A percentile compares a stretch with the other conserved stretches of the same genome.
Evolutionary conservation across 2,329 filamentous ascomycete genomes (phyloP).

Genomic region (Pseudogymnoascus sp.): DNA sequence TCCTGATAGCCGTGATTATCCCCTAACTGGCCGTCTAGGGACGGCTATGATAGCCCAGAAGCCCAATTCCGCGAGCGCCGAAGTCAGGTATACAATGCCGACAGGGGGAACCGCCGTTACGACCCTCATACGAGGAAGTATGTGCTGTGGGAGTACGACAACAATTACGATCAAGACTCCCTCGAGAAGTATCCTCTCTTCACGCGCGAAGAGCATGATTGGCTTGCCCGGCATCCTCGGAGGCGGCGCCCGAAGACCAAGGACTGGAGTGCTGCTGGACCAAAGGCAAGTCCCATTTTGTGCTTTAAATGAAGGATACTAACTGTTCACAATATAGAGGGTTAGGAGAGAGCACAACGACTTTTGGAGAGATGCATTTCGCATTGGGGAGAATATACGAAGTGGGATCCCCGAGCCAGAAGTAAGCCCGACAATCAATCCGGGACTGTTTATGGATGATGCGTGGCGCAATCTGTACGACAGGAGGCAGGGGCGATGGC

Average conservation of each 20-base stretch:
- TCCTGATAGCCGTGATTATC: neutral
- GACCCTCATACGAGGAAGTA: conserved; percentile 25
- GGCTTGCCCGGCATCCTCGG: conserved; percentile 13
- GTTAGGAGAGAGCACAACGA: conserved; percentile 21
- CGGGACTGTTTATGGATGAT: neutral
- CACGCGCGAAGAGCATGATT: conserved; percentile 17
- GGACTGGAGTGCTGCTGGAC: conserved; percentile 23
- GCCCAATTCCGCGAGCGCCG: conserved; percentile 5
- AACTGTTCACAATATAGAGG: conserved; percentile 15
- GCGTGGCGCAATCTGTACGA: neutral
- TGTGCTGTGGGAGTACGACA: conserved; percentile 20
- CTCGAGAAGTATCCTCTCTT: conserved; percentile 20
- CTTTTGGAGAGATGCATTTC: conserved; percentile 26
- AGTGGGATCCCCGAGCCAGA: neutral
- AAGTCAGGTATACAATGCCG: conserved; percentile 7
- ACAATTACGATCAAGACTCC: conserved; percentile 2
- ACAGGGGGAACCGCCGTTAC: conserved; percentile 20
- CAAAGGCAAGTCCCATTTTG: conserved; percentile 17
- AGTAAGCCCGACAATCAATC: neutral
- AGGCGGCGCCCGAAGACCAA: conserved; percentile 13
- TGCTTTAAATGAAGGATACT: neutral
- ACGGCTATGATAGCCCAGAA: conserved; percentile 21
- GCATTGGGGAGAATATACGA: conserved; percentile 13
- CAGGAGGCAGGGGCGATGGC: neutral
- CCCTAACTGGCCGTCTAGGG: conserved; percentile 17